Evolutionary conservation across 495 filamentous ascomycete species (phyloP), one percentile per base, ranked within the genome.

Genomic region (Penicillium cinerascens): DNA sequence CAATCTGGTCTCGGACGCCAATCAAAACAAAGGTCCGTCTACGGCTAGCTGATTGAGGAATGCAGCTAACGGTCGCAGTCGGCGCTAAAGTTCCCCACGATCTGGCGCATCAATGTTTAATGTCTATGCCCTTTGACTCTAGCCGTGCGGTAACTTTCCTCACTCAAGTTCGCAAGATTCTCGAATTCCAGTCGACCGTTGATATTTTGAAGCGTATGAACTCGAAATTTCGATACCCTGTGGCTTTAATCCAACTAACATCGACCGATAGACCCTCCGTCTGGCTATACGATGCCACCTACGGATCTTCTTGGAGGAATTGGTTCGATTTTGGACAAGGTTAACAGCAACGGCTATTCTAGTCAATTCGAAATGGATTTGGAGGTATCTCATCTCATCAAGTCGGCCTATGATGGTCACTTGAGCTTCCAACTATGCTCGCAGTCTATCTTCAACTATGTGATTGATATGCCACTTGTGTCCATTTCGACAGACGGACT

Each of bases 111-210:
- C 60, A 73, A 29, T 86, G 82, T 55, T 66, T 86, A n/a, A 67
- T 60, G 22, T 79, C 70, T 18, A 77, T 83, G 42, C 82, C 82
- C 0, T 83, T 86, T 57, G 75, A 80, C 51, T 39, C 70, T 3
- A 75, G 71, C 23, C 74, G 78, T 16, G 81, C 77, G 6, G 61
- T 67, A 11, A 60, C 69, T 8, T 82, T 85, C 54, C 26, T 84
- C 16, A 57, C 65, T 20, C 82, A 85, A 58, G 79, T 75, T 44
- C 78, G 76, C 49, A 75, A 82, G 38, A 78, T 75, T 3, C 55
- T 85, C 1, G 73, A 84, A 58, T 83, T 83, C 43, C 82, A 85
- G 51, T 78, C 69, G 25, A 84, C 80, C 0, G 43, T 82, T 16
- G 70, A 72, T 17, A 79, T 79, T 59, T 66, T 84, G 8, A 82